Base-by-base conservation (phyloP, 257 asterid species). In the Lavandula angustifolia region DNA sequence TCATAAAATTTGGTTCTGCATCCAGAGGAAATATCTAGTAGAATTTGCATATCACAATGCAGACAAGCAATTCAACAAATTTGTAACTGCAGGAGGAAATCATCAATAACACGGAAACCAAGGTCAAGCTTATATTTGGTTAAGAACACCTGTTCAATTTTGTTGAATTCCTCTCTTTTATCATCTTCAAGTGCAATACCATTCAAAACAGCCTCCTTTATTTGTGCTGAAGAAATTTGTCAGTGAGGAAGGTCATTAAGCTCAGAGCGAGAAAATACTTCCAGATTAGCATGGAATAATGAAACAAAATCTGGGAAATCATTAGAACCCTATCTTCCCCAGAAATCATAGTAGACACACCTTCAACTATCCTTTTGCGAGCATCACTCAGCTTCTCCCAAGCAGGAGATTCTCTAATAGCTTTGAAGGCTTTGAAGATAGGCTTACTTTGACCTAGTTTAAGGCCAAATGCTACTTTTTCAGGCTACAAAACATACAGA, bases 371-470 rank as follows among this genome's bases (percentile, higher is more conserved):
- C 65, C 99, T 76, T 73, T 87, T 94, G 50, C 95, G 95, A 72
- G 99, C 95, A 62, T 86, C 97, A 68, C 81, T 90, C 53, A 94
- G 76, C 22, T 72, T 47, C 59, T 81, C 85, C 99, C 99, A 94
- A 31, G 78, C 85, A 64, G 91, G 72, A 38, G 96, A 94, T 64
- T 86, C 97, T 65, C 75, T 79, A 48, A 94, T 87, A 32, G 91
- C 82, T 70, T 84, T 90, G 76, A 87, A 94, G 40, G 99, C 97
- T 72, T 90, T 80, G 75, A 87, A 94, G 46, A 90, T 78, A 2
- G 99, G 97, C 82, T 86, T 90, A 60, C 99, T 90, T 83, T 94
- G 98, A 60, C 95, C 95, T 69, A 86, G 75, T 75, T 82, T 94
- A 35, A 94, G 92, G 55, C 79, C 85, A 76, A 94, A 84, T 2